Base-by-base conservation (phyloP, 805 yeast genomes). In the Barnettozyma vustinii region DNA sequence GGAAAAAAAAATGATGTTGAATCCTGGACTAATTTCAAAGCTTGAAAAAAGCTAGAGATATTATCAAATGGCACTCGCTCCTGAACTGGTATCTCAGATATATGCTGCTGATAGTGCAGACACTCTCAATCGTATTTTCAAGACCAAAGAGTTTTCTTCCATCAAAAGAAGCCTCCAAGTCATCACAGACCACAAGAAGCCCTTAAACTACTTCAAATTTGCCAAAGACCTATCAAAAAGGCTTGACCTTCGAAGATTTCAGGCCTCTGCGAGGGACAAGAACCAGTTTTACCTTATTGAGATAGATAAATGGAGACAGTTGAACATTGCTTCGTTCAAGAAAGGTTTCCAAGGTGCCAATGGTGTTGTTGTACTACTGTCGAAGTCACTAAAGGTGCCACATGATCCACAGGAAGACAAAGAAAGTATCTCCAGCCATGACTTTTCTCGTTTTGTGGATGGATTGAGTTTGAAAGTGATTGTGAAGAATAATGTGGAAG, bases 161-260 rank as follows among this genome's bases (percentile, higher is more conserved):
- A 26, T 18, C 41, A 36, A n/a, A 27, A 37, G 35, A 5, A 25
- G n/a, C 35, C 5, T 45, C 9, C 32, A 50, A 32, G 42, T 51
- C n/a, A 40, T 51, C 10, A 44, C 52, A 21, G 49, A 49, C 43
- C 52, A 49, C 42, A 42, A 40, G 18, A 44, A 44, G 12, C 48
- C 48, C 19, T 21, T 47, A 15, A 47, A 44, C 12, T 44, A 41
- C 30, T 49, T 49, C 32, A 46, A 43, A 30, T 40, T 40, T 8
- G 19, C 19, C 4, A 39, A 39, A 32, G 18, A n/a, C 20, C 27
- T 21, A 9, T 9, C 16, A 5, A 45, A 35, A 32, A 33, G 52
- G 33, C 20, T 33, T 15, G 13, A 18, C 5, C 10, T 44, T 10
- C 18, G 21, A 15, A 41, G 37, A 25, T 20, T 44, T 5, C 37